Evolutionary conservation across 176 grass and related monocot species (phyloP).

Genomic region (Phragmites australis): DNA sequence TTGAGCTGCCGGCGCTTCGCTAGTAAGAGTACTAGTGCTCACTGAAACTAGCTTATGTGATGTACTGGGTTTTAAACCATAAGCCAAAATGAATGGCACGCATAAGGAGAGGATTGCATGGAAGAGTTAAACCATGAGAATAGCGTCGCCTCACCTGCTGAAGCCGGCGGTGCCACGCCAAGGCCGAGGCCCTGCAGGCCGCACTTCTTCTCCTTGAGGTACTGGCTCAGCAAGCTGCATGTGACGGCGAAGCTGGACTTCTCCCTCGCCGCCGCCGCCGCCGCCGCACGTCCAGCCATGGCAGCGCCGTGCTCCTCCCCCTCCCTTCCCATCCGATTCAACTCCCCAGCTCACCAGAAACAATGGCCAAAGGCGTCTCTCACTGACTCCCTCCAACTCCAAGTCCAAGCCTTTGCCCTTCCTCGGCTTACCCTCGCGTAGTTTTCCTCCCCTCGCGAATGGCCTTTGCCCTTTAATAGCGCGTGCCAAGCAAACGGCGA

Average conservation of each 20-base stretch:
- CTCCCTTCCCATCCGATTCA: background rate
- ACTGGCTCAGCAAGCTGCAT: constrained; percentile 64
- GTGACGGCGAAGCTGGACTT: constrained; percentile 59
- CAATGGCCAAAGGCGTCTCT: background rate
- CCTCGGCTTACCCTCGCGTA: background rate
- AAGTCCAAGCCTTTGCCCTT: background rate
- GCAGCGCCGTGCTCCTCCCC: background rate
- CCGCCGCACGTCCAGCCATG: background rate
- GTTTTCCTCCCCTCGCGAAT: background rate
- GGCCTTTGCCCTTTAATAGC: constrained; percentile 32
- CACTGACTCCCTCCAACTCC: background rate
- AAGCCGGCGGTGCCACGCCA: constrained; percentile 10
- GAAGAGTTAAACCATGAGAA: background rate
- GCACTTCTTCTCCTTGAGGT: constrained; percentile 54
- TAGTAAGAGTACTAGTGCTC: background rate
- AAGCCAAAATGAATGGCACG: background rate
- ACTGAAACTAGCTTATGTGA: background rate
- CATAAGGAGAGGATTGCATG: background rate
- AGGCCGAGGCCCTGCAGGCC: constrained; percentile 40
- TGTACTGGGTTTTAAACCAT: too few species aligned
- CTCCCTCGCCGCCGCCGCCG: background rate
- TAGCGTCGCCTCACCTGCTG: background rate
- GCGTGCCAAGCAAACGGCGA: constrained; percentile 21
- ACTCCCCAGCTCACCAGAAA: background rate
- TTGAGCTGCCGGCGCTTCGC: too few species aligned